These are phyloP conservation scores for Selaginella tamariscina DNA, from an alignment of 75 land plant genomes.

Conservation along the genomic window DNA sequence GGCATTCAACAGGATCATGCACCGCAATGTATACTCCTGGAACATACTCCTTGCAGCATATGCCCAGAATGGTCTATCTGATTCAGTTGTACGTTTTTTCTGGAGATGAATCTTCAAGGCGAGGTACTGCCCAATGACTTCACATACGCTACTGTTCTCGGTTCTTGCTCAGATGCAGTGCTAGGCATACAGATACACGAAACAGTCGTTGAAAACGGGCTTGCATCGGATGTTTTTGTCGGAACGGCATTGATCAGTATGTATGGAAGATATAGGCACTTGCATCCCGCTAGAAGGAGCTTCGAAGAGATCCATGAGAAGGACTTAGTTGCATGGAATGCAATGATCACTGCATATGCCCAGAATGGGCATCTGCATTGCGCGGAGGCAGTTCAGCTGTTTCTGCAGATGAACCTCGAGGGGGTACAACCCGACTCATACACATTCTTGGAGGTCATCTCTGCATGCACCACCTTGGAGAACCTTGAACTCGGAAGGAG, in stretches of 20 bases:
- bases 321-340: not conserved
- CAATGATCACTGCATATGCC: slow-evolving; percentile 4
- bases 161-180: not conserved
- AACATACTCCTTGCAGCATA: not conserved
- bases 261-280: not conserved
- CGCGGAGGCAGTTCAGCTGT: slow-evolving; percentile 22
- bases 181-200: not conserved
- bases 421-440: slow-evolving; percentile 26
- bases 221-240: not conserved
- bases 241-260: not conserved
- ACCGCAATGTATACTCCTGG: not conserved
- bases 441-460: slow-evolving; percentile 30
- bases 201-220: not conserved
- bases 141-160: not conserved
- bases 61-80: not conserved
- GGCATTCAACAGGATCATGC: not conserved
- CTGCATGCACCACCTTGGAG: slow-evolving; percentile 28
- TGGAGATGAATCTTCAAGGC: not conserved
- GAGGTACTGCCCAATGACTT: not conserved
- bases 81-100: not conserved
- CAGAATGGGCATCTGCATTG: slow-evolving; percentile 19
- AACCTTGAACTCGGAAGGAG: slow-evolving; percentile 21
- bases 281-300: not conserved
- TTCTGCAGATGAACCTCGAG: slow-evolving; percentile 15
- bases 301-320: not conserved